Evolutionary conservation across 1,284 basidiomycete species (phyloP), one percentile per base, ranked within the genome.

Genomic region (Flammula alnicola): DNA sequence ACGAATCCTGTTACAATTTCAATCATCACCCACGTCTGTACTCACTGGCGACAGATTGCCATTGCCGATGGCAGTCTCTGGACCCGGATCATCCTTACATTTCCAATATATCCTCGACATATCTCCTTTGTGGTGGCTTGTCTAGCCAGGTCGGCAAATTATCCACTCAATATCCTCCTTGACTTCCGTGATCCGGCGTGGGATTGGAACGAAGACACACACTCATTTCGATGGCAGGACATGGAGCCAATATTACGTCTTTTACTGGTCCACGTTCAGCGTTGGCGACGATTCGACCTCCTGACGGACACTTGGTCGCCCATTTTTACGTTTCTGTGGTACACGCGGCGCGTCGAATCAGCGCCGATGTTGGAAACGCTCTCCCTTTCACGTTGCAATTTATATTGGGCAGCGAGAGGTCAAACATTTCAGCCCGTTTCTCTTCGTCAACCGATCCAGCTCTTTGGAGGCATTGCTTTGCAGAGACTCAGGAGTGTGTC

Each of bases 271-370:
- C 74, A 77, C 12, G 68, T 70, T 8, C 42, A 55, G 11, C 73
- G 78, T 37, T 83, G 80, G 80, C 63, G 67, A 39, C 63, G 54
- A 7, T 44, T 83, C 37, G 73, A 77, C 45, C 63, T 83, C 19
- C 63, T 79, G 33, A 73, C 78, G 1, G 80, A 83, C 51, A 83
- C 78, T 3, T 83, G 81, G 81, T 67, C 67, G 4, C 80, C 81
- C 10, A 74, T 83, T 5, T 75, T 74, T 55, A 65, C 71, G 4
- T 80, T 83, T 55, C 69, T 83, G 6, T 65, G 65, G 36, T 66
- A 64, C 36, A 73, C 73, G 3, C 59, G 59, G 5, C 52, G 60
- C 5, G 60, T 71, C 22, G 54, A 59, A 12, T 58, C 63, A 2
- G 66, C 68, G 0, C 73, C 73, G 1, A 52, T 63, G 31, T 62